phyloP scores from a whole-genome alignment of 352 stramenopile species.

The Phytophthora palmivora region DNA sequence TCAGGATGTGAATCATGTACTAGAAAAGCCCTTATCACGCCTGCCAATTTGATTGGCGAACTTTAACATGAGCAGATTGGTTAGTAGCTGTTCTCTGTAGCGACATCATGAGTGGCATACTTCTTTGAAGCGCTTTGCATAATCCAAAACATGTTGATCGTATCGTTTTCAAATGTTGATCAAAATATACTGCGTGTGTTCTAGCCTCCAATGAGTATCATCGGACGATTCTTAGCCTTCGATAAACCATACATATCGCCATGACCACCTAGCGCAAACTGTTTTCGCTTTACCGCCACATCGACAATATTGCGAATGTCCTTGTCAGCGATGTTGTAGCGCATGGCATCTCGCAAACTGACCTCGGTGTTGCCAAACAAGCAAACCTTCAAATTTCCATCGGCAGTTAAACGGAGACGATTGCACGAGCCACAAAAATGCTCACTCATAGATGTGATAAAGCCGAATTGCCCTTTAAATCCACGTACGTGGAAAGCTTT shows the following conservation, averaged over 20 bases:
- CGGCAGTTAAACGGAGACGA: slow-evolving; percentile 95
- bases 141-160: no score
- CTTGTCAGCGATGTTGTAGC: slow-evolving; percentile 73
- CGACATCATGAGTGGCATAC: no score
- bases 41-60: slow-evolving; percentile 5
- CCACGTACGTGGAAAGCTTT: slow-evolving; percentile 92
- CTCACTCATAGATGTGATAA: slow-evolving; percentile 98
- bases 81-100: neutral
- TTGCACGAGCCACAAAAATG: slow-evolving; percentile 99
- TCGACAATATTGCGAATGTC: slow-evolving; percentile 92
- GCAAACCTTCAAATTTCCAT: slow-evolving; percentile 96
- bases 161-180: no score
- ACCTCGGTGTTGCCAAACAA: slow-evolving; percentile 96
- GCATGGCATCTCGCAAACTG: slow-evolving; percentile 92
- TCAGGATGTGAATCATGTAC: slow-evolving; percentile 11
- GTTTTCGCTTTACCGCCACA: slow-evolving; percentile 93
- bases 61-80: neutral
- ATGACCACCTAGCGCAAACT: slow-evolving; percentile 94
- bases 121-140: no score
- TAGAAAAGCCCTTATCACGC: slow-evolving; percentile 24
- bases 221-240: slow-evolving; percentile 94
- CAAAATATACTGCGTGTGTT: neutral
- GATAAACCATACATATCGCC: slow-evolving; percentile 94
- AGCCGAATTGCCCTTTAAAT: slow-evolving; percentile 87
- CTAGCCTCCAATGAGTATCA: slow-evolving; percentile 98